Evolutionary conservation across 1,284 basidiomycete genomes (phyloP).

Genomic region (Dichomitus squalens): DNA sequence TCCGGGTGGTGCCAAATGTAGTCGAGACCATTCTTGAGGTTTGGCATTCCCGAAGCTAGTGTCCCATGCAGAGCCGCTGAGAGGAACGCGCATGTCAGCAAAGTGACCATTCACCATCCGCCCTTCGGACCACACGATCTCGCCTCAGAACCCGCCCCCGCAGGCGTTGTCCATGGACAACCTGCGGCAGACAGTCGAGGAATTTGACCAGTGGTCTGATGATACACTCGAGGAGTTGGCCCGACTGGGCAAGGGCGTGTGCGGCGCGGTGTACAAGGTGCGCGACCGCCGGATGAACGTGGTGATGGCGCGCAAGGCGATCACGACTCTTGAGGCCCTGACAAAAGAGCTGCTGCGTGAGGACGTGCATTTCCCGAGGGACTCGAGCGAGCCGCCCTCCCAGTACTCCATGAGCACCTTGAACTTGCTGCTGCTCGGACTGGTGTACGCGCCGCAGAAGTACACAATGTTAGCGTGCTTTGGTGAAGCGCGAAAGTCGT

Average conservation of each 20-base stretch:
- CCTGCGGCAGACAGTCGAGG: constrained; percentile 37
- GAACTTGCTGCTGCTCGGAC: constrained; percentile 89
- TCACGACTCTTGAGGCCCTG: constrained; percentile 93
- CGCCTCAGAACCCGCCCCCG: constrained; percentile 28
- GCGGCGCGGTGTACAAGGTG: constrained; percentile 94
- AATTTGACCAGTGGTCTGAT: constrained; percentile 60
- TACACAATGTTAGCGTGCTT: constrained; percentile 89
- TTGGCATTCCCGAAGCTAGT: no score
- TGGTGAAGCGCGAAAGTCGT: no score
- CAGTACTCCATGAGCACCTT: constrained; percentile 96
- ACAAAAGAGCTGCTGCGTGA: constrained; percentile 93
- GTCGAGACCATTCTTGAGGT: no score
- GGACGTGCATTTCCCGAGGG: constrained; percentile 83
- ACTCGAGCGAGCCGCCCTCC: constrained; percentile 89
- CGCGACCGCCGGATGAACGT: constrained; percentile 73
- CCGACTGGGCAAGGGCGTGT: constrained; percentile 92
- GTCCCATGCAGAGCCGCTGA: no score
- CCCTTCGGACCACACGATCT: constrained; percentile 39
- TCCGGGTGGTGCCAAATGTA: no score
- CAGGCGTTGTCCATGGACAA: constrained; percentile 35
- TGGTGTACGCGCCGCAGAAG: constrained; percentile 95
- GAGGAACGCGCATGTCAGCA: no score
- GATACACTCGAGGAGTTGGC: constrained; percentile 72
- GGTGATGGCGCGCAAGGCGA: constrained; percentile 95
- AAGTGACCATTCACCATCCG: no score